Evolutionary conservation across 1,284 basidiomycete genomes (phyloP).

Genomic region (Ceratobasidium sp.): DNA sequence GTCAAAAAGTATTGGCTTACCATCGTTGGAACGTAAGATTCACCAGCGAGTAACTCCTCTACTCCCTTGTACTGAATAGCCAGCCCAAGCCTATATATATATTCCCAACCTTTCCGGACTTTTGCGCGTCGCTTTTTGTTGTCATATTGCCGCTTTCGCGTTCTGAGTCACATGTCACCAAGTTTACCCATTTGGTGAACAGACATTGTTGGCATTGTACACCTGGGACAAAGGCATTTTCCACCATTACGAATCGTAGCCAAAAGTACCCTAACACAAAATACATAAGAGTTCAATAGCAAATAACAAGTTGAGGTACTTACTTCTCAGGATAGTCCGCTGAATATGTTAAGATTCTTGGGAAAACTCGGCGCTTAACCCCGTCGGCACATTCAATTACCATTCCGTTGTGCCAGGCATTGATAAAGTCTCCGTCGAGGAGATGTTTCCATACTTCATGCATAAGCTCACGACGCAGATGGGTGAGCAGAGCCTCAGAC

Average conservation of each 20-base stretch:
- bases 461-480: constrained; percentile 58
- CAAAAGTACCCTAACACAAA: constrained; percentile 44
- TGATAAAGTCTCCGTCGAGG: constrained; percentile 53
- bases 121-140: constrained; percentile 15
- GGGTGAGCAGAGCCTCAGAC: constrained; percentile 52
- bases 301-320: too few relatives aligned
- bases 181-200: constrained; percentile 38
- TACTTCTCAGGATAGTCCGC: constrained; percentile 63
- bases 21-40: constrained; percentile 43
- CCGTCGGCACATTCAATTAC: constrained; percentile 58
- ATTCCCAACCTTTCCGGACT: constrained; percentile 1
- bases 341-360: constrained; percentile 59
- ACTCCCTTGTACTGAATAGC: constrained; percentile 40
- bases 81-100: constrained; percentile 19
- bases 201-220: constrained; percentile 26
- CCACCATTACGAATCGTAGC: constrained; percentile 47
- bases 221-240: constrained; percentile 33
- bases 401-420: constrained; percentile 57
- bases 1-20: constrained; percentile 24
- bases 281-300: too few relatives aligned
- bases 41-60: constrained; percentile 34
- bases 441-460: constrained; percentile 57
- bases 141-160: not conserved
- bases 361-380: constrained; percentile 55
- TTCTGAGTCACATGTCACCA: constrained; percentile 48